phyloP scores from a whole-genome alignment of 192 early-diverging fungal species.

The Dissophora globulifera region DNA sequence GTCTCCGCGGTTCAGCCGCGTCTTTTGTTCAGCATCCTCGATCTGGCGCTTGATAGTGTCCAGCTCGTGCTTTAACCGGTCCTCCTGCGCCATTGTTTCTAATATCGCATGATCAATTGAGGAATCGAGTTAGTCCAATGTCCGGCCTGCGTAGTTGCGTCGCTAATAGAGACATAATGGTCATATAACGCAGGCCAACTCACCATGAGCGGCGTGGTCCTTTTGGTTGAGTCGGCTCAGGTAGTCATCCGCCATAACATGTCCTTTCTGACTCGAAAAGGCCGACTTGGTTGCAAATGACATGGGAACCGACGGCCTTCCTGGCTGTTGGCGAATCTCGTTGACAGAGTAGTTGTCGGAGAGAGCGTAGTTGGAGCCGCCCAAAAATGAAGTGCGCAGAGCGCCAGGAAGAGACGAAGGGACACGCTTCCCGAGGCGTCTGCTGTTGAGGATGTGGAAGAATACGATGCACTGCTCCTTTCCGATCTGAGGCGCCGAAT shows the following conservation, averaged over 20 bases:
- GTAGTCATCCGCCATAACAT: conserved; percentile 43
- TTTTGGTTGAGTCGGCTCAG: conserved; percentile 49
- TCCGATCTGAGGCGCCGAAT: conserved; percentile 62
- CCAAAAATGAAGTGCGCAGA: conserved; percentile 63
- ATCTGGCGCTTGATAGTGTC: conserved; percentile 59
- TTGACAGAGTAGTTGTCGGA: conserved; percentile 51
- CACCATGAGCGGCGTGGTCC: conserved; percentile 29
- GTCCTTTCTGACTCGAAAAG: conserved; percentile 46
- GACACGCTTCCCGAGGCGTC: conserved; percentile 61
- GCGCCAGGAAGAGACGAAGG: conserved; percentile 61
- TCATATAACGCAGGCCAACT: background rate
- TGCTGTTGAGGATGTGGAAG: conserved; percentile 67
- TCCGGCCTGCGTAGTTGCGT: background rate
- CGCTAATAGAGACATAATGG: background rate
- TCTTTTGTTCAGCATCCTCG: conserved; percentile 57
- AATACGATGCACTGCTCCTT: conserved; percentile 68
- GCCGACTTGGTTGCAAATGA: conserved; percentile 43
- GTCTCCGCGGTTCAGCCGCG: conserved; percentile 33
- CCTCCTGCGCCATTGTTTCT: conserved; percentile 57
- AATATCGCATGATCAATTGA: background rate
- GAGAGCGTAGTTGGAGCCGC: conserved; percentile 58
- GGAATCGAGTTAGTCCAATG: no score
- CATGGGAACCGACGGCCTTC: conserved; percentile 34
- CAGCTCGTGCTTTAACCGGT: conserved; percentile 57
- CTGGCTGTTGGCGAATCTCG: conserved; percentile 53